phyloP scores from a whole-genome alignment of 495 filamentous ascomycete genomes.

The Beverwykella pulmonaria region DNA sequence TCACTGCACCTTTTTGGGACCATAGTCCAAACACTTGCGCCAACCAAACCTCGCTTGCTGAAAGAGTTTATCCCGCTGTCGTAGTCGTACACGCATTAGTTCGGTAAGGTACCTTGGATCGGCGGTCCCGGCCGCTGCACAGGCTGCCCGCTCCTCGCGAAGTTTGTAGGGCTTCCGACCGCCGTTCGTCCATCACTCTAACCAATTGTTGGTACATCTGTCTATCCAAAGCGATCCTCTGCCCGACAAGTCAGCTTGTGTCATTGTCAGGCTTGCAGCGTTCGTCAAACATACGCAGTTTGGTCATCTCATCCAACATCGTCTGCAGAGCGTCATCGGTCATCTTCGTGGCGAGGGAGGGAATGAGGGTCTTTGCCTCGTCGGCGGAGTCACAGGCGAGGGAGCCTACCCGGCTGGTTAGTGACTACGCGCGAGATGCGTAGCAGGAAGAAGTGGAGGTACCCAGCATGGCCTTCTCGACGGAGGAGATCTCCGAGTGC shows the following conservation, averaged over 20 bases:
- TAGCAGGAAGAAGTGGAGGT: slow-evolving; percentile 28
- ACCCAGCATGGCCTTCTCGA: slow-evolving; percentile 94
- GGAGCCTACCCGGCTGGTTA: slow-evolving; percentile 60
- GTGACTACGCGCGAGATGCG: background rate
- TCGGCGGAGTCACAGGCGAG: slow-evolving; percentile 89
- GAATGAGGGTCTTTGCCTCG: slow-evolving; percentile 95
- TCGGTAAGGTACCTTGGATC: background rate
- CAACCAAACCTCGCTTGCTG: background rate
- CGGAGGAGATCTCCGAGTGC: slow-evolving; percentile 78
- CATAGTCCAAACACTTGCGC: background rate
- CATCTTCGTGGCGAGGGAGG: slow-evolving; percentile 85
- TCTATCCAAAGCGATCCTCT: background rate
- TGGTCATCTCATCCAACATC: slow-evolving; percentile 84
- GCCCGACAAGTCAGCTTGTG: background rate
- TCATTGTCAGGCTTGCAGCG: background rate
- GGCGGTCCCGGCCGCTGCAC: background rate
- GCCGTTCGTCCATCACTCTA: background rate
- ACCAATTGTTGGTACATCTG: background rate
- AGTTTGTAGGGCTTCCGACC: background rate
- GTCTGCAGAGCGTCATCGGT: slow-evolving; percentile 83
- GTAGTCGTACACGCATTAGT: background rate
- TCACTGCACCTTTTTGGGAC: background rate
- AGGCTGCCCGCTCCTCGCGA: background rate
- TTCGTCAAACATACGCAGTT: slow-evolving; percentile 46
- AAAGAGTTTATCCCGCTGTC: background rate